Base-by-base conservation (phyloP, 257 asterid species). In the Przewalskia tangutica region DNA sequence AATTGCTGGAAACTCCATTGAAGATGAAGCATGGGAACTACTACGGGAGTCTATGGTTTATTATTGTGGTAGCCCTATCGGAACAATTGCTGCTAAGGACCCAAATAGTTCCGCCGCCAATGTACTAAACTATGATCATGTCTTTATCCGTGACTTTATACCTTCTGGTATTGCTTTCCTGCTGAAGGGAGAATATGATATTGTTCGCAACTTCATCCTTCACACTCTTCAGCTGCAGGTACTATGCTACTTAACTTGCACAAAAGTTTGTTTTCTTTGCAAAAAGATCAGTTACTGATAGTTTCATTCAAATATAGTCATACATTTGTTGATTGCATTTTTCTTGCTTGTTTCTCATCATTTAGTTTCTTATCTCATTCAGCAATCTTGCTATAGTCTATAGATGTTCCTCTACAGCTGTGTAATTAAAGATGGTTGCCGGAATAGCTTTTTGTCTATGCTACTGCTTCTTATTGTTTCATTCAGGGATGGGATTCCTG, bases 191-290 rank as follows among this genome's bases (percentile, higher is more conserved):
- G 97, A 92, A 63, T 88, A 90, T 84, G 97, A 90, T 18, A 89
- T 92, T 85, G 97, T 92, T 81, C 94, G 97, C 66, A 92, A 92
- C 85, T 92, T 92, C 83, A 85, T 92, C 82, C 92, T 92, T 81
- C 92, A 92, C 85, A 90, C 97, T 34, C 92, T 92, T 88, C 97
- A 92, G 88, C 87, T 92, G 86, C 97, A 92, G 97, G 97, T 92
- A 84, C 77, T 16, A 20, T 73, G 79, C 20, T 73, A 23, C 75
- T 70, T 70, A 70, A 18, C n/a, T 71, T 73, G 44, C 79, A 20
- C 23, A 48, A 23, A 14, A 14, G 23, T 66, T 66, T 38, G 11
- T 66, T 14, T 3, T 32, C 23, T 36, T 12, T 36, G 12, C 50
- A 66, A 16, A 65, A 36, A 7, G 50, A 34, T 36, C 6, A 12